Conservation (phyloP, 129 eudicot genomes). For the Calendula officinalis region DNA sequence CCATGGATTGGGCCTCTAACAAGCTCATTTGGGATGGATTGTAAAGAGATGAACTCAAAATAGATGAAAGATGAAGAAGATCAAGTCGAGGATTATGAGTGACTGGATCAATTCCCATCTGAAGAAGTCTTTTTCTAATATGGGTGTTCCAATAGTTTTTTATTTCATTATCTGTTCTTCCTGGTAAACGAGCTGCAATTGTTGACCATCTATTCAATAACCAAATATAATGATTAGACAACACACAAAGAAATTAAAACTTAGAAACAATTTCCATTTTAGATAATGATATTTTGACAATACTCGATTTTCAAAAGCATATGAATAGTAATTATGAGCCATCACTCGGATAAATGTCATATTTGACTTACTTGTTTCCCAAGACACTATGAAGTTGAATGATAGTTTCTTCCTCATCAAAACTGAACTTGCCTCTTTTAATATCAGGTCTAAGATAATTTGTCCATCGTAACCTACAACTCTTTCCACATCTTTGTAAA, state of each 20-base stretch:
- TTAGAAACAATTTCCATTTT: neutral
- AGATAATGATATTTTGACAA: neutral
- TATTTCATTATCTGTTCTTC: conserved; percentile 6
- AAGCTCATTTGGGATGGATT: neutral
- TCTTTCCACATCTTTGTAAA: neutral
- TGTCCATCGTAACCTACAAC: too few relatives aligned
- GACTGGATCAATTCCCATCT: conserved; percentile 71
- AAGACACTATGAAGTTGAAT: conserved; percentile 29
- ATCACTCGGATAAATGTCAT: neutral
- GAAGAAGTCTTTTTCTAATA: conserved; percentile 35
- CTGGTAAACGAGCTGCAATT: conserved; percentile 66
- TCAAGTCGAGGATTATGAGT: conserved; percentile 58
- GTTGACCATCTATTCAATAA: conserved; percentile 52
- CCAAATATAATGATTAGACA: conserved; percentile 3
- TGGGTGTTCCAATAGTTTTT: too few relatives aligned
- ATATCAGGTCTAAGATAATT: too few relatives aligned
- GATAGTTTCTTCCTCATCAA: conserved; percentile 28
- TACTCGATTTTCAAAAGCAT: neutral
- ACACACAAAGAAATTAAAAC: neutral
- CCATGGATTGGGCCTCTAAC: conserved; percentile 36
- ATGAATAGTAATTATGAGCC: neutral
- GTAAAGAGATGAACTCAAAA: conserved; percentile 20
- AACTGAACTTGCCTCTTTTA: neutral
- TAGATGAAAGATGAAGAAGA: conserved; percentile 34
- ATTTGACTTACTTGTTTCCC: conserved; percentile 30